These are phyloP conservation scores for Aspergillus bombycis DNA, from an alignment of 2,329 filamentous ascomycete genomes.

Conservation along the genomic window DNA sequence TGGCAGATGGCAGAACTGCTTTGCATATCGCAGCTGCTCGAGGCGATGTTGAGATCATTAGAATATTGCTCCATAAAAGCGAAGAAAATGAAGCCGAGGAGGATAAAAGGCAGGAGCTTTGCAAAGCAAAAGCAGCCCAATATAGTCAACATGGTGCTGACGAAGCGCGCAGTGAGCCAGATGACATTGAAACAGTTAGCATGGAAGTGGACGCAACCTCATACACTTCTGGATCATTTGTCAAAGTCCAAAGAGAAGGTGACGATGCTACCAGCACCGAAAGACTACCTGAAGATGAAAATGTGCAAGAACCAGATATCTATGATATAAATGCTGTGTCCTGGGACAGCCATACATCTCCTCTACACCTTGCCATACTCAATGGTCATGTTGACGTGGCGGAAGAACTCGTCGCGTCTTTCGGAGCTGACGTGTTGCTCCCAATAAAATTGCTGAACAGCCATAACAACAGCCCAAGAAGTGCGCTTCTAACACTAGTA, in stretches of 20 bases:
- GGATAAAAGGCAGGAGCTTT: slow-evolving; percentile 62
- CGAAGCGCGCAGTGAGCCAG: slow-evolving; percentile 30
- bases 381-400: slow-evolving; percentile 72
- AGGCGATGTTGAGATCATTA: slow-evolving; percentile 70
- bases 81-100: slow-evolving; percentile 57
- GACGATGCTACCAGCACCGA: slow-evolving; percentile 43
- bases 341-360: slow-evolving; percentile 75
- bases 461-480: slow-evolving; percentile 51
- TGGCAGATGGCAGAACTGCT: slow-evolving; percentile 79
- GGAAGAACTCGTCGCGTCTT: slow-evolving; percentile 68
- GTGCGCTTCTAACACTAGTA: slow-evolving; percentile 69
- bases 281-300: slow-evolving; percentile 55
- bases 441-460: slow-evolving; percentile 67
- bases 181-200: slow-evolving; percentile 23
- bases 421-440: slow-evolving; percentile 75
- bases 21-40: slow-evolving; percentile 78
- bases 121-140: slow-evolving; percentile 27
- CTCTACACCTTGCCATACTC: slow-evolving; percentile 78
- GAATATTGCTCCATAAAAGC: slow-evolving; percentile 73
- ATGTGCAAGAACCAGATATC: slow-evolving; percentile 72
- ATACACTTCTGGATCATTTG: slow-evolving; percentile 70
- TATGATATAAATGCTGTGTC: slow-evolving; percentile 77
- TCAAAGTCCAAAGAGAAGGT: slow-evolving; percentile 57
- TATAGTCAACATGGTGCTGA: slow-evolving; percentile 5
- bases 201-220: slow-evolving; percentile 50